phyloP scores from a whole-genome alignment of 805 yeast species.

The Peterozyma xylosa region DNA sequence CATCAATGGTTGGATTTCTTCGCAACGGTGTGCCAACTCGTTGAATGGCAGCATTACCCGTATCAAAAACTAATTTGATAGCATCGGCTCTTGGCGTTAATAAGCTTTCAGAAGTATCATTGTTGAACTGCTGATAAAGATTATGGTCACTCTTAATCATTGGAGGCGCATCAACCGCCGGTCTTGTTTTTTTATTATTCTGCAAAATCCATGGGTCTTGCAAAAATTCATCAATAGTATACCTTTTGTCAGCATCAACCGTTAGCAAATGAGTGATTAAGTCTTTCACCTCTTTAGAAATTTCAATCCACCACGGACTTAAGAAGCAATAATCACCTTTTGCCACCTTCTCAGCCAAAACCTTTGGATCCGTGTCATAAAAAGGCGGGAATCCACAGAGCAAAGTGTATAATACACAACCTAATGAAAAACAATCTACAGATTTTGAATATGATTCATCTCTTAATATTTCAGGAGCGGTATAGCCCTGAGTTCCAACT shows the following conservation, averaged over 20 bases:
- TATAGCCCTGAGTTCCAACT: constrained; percentile 71
- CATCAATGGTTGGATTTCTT: constrained; percentile 2
- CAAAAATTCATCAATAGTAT: constrained; percentile 59
- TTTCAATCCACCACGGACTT: constrained; percentile 88
- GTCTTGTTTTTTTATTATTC: constrained; percentile 6
- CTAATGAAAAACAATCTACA: constrained; percentile 70
- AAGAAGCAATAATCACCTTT: constrained; percentile 69
- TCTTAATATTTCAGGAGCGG: constrained; percentile 64
- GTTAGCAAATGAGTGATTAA: constrained; percentile 60
- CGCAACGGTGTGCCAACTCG: background rate
- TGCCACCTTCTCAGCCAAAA: constrained; percentile 59
- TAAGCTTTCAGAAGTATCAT: constrained; percentile 14
- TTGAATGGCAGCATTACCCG: constrained; percentile 15
- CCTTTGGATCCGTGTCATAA: constrained; percentile 60
- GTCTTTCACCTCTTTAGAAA: constrained; percentile 60
- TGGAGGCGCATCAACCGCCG: constrained; percentile 22
- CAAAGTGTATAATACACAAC: constrained; percentile 62
- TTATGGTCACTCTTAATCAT: constrained; percentile 18
- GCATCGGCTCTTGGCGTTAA: constrained; percentile 30
- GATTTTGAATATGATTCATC: constrained; percentile 56
- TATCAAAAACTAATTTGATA: constrained; percentile 27
- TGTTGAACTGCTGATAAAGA: constrained; percentile 19
- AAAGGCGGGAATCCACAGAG: constrained; percentile 73
- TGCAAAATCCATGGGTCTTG: constrained; percentile 60
- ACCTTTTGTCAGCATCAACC: constrained; percentile 62